Base-by-base conservation (phyloP, 495 filamentous ascomycete genomes). In the Penicillium egyptiacum region DNA sequence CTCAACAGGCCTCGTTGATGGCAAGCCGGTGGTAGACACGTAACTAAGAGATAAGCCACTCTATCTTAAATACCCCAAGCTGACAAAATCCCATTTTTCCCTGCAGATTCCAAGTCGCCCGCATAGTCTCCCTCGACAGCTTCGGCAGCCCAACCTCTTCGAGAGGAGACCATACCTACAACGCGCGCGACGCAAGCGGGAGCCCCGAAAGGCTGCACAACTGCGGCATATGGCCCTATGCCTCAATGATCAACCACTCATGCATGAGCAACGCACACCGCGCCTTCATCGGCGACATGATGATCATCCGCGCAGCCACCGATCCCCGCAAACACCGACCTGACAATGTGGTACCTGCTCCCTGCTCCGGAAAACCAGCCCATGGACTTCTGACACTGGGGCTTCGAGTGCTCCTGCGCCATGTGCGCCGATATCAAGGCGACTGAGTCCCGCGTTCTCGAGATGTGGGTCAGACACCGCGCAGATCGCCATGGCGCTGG, bases 281-380 rank as follows among this genome's bases (percentile, higher is more conserved):
- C n/a, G 56, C 74, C 25, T 85, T 83, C 67, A 80, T 85, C 48
- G 81, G 84, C 33, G 83, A 86, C 60, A 75, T 87, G 70, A 75
- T 79, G 65, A 70, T 86, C 50, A 52, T 83, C 11, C 80, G 82
- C 16, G 81, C 84, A 0, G 59, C 70, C 7, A 47, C 59, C 20
- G 65, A 78, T 87, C 11, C 60, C 64, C 6, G 55, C 70, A 0
- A 70, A 76, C 49, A 78, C 79, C 12, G 83, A 86, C 58, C 44
- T 87, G 17, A 77, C 70, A 0, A 60, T 69, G 35, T 62, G 55
- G 26, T 76, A 76, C 40, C 48, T 46, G 25, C 22, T 28, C 12
- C 60, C 73, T 65, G 46, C 60, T 63, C 70, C 51, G 58, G 62
- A 56, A 17, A 58, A 49, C 14, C 58, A 26, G 59, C 66, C 39